phyloP scores from a whole-genome alignment of 2,329 filamentous ascomycete genomes.

The Trichophyton equinum region DNA sequence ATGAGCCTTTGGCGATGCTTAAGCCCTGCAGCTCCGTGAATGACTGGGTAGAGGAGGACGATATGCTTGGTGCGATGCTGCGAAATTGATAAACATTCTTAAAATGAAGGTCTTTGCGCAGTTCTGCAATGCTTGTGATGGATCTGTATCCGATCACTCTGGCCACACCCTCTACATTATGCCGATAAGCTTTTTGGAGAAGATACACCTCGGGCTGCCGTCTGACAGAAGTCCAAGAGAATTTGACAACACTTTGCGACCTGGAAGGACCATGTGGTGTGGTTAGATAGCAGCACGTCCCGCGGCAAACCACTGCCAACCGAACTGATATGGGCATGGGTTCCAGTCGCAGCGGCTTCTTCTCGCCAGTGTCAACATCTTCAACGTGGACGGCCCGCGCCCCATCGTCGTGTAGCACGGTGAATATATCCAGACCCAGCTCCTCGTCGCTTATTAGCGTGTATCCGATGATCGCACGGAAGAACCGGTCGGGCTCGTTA shows the following conservation, averaged over 20 bases:
- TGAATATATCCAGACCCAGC: constrained; percentile 23
- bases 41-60: constrained; percentile 2
- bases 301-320: constrained; percentile 16
- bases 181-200: constrained; percentile 17
- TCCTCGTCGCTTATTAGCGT: constrained; percentile 22
- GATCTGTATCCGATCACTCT: constrained; percentile 18
- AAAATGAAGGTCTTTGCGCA: constrained; percentile 19
- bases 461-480: constrained; percentile 20
- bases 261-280: constrained; percentile 4
- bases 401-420: constrained; percentile 9
- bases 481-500: constrained; percentile 20
- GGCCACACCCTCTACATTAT: constrained; percentile 19
- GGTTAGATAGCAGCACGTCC: constrained; percentile 17
- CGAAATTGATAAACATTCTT: constrained; percentile 13
- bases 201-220: constrained; percentile 17
- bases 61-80: constrained; percentile 3
- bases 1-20: not conserved
- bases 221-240: constrained; percentile 22
- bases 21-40: not conserved
- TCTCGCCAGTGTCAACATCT: not conserved
- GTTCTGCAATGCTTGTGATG: constrained; percentile 19
- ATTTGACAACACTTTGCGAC: constrained; percentile 21
- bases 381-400: not conserved
- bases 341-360: constrained; percentile 1
- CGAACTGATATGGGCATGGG: constrained; percentile 3